phyloP scores from a whole-genome alignment of 352 stramenopile genomes.

The Phytophthora brassicae region DNA sequence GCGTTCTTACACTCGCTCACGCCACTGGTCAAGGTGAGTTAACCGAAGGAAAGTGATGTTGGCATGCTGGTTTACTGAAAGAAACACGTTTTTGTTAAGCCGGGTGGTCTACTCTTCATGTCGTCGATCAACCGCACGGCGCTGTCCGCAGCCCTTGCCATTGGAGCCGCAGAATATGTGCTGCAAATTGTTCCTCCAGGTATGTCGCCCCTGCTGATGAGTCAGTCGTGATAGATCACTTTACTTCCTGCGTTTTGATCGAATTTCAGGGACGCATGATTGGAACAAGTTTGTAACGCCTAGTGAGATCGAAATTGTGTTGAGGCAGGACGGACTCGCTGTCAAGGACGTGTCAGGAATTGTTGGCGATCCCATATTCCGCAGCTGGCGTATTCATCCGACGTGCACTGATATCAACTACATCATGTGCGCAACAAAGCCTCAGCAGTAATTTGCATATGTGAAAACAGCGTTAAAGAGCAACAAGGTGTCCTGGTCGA shows the following conservation, averaged over 20 bases:
- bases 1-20: conserved; percentile 77
- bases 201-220: conserved; percentile 3
- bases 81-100: conserved; percentile 30
- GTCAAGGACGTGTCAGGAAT: conserved; percentile 79
- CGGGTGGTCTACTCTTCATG: conserved; percentile 76
- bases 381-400: conserved; percentile 71
- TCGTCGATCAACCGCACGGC: conserved; percentile 86
- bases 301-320: conserved; percentile 54
- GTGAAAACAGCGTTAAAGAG: background rate
- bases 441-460: conserved; percentile 24
- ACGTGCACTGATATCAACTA: conserved; percentile 84
- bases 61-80: background rate
- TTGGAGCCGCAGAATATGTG: conserved; percentile 79
- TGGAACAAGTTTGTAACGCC: conserved; percentile 86
- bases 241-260: background rate
- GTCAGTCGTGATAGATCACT: background rate
- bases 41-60: background rate
- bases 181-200: conserved; percentile 71
- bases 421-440: conserved; percentile 78
- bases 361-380: conserved; percentile 72
- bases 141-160: conserved; percentile 62
- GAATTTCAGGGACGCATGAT: conserved; percentile 65
- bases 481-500: conserved; percentile 1
- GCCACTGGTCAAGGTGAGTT: conserved; percentile 75
- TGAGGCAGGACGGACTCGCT: conserved; percentile 59